Conservation (phyloP, 1,284 basidiomycete genomes). For the Fistulina hepatica region DNA sequence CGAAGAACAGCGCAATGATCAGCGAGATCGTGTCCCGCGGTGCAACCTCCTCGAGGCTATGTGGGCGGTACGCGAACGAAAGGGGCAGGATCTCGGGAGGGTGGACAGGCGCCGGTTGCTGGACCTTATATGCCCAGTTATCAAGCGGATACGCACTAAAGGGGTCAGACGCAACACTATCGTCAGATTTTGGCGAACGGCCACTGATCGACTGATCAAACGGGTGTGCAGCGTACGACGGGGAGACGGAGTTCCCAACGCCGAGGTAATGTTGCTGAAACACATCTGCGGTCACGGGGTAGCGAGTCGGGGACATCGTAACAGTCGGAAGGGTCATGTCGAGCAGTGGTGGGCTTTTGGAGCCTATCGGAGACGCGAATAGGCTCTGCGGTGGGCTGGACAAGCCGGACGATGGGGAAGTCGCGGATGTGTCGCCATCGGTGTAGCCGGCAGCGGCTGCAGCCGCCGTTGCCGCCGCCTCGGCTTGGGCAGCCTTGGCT, state of each 20-base stretch:
- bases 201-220: constrained; percentile 26
- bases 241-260: constrained; percentile 30
- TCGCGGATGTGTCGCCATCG: constrained; percentile 30
- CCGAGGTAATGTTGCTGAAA: constrained; percentile 46
- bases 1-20: constrained; percentile 78
- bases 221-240: no score
- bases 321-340: constrained; percentile 28
- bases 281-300: constrained; percentile 59
- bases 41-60: constrained; percentile 63
- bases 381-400: constrained; percentile 40
- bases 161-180: no score
- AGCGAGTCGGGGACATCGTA: constrained; percentile 51
- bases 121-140: constrained; percentile 63
- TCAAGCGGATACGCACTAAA: constrained; percentile 55
- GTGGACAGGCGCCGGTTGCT: constrained; percentile 37
- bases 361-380: constrained; percentile 35
- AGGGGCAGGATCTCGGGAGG: constrained; percentile 50
- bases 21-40: constrained; percentile 66
- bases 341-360: constrained; percentile 36
- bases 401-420: constrained; percentile 39
- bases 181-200: constrained; percentile 22
- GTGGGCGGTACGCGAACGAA: constrained; percentile 57
- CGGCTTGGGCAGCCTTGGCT: constrained; percentile 46
- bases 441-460: constrained; percentile 18
- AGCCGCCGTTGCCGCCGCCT: constrained; percentile 17